Evolutionary conservation across 805 yeast genomes (phyloP).

Genomic region (Ogataea wickerhamii): DNA sequence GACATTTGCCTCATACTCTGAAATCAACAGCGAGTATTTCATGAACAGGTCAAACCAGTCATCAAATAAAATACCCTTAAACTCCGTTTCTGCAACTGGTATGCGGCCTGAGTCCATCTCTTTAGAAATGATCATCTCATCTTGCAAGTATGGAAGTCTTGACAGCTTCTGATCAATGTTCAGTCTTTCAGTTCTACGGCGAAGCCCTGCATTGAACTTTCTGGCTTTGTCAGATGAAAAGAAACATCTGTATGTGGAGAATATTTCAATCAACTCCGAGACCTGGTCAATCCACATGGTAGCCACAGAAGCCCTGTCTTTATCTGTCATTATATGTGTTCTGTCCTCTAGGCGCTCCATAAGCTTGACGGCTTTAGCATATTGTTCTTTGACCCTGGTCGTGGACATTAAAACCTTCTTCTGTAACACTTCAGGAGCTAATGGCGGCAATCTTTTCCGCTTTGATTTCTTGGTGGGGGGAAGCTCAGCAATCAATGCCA

Average conservation of each 20-base stretch:
- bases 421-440: constrained; percentile 26
- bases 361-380: constrained; percentile 47
- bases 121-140: constrained; percentile 42
- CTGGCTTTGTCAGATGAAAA: constrained; percentile 74
- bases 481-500: constrained; percentile 32
- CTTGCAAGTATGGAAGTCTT: constrained; percentile 61
- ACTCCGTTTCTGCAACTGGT: constrained; percentile 49
- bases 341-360: constrained; percentile 44
- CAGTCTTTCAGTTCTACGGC: constrained; percentile 57
- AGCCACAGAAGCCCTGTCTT: constrained; percentile 56
- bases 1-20: constrained; percentile 49
- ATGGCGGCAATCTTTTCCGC: constrained; percentile 18
- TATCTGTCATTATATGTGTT: constrained; percentile 5
- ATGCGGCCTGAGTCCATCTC: constrained; percentile 24
- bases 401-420: constrained; percentile 31
- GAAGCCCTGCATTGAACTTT: constrained; percentile 63
- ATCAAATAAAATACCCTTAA: constrained; percentile 72
- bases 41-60: constrained; percentile 85
- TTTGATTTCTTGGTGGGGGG: constrained; percentile 25
- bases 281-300: constrained; percentile 81
- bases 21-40: constrained; percentile 68
- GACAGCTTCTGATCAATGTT: constrained; percentile 72
- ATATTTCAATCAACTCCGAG: constrained; percentile 77
- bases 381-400: constrained; percentile 42
- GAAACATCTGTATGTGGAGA: constrained; percentile 71